Conservation (phyloP, 2,329 filamentous ascomycete species). For the Hymenoscyphus fructigenus region DNA sequence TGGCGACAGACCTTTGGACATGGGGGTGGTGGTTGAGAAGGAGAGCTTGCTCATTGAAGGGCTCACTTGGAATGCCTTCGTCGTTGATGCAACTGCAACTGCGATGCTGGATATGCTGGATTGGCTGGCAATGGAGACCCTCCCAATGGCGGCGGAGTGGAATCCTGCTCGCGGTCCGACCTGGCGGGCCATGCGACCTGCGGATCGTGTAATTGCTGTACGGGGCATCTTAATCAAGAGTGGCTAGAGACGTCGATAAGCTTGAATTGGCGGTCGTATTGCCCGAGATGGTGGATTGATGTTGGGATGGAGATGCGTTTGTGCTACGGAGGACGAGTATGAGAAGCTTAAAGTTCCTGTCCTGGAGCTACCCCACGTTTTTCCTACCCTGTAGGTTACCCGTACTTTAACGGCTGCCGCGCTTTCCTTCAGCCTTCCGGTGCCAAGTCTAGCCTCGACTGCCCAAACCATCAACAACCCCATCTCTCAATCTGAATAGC, state of each 20-base stretch:
- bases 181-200: conserved; percentile 14
- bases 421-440: conserved; percentile 16
- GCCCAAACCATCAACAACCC: neutral
- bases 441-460: neutral
- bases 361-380: no score
- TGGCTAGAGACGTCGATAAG: neutral
- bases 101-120: no score
- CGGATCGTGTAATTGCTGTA: conserved; percentile 17
- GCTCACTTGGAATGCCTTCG: neutral
- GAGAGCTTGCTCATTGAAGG: conserved; percentile 13
- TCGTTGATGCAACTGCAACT: neutral
- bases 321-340: neutral
- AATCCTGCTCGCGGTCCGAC: conserved; percentile 3
- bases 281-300: neutral
- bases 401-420: no score
- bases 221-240: conserved; percentile 18
- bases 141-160: neutral
- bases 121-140: conserved; percentile 7
- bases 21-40: conserved; percentile 40
- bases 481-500: neutral
- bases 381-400: no score
- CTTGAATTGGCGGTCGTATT: neutral
- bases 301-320: neutral
- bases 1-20: conserved; percentile 56
- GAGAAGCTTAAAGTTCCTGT: conserved; percentile 20